Evolutionary conservation across 169 alveolate genomes (phyloP), one percentile per base, ranked within the genome.

Genomic region (Cryptosporidium ryanae): DNA sequence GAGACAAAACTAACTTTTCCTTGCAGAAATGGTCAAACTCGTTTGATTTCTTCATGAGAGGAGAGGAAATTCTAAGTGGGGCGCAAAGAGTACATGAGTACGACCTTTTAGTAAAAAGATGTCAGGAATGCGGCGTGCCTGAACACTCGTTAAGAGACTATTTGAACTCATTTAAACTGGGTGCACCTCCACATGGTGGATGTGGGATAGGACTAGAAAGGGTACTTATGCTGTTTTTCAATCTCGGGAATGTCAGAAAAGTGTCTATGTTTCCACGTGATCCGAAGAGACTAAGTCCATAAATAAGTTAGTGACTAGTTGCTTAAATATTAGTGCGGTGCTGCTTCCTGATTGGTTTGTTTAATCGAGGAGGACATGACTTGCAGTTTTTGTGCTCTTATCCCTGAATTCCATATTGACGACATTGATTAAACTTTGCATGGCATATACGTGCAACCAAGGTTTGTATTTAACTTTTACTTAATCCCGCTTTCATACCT

Each of bases 171-270:
- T 97, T 98, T 94, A 94, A 94, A 82, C 94, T 93, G 84, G 99
- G 99, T 31, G 98, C 99, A 17, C 96, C 94, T 34, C 99, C 99
- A 27, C 99, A 99, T 89, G 99, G 99, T 0, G 99, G 99, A 59
- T 96, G 98, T 65, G 99, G 99, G 27, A 96, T 98, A 76, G 99
- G 99, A 48, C 95, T 98, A 65, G 99, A 99, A 90, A 95, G 99
- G 68, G 99, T 99, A 38, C 98, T 97, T 31, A 98, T 98, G 99
- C 94, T 98, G 50, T 95, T 87, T 92, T 84, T 94, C 65, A 99
- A 99, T 25, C 93, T 98, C 27, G 96, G 96, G 87, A 98, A 98
- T 93, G 96, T 98, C 83, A 95, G 99, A 84, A 97, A 96, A 90
- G 94, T 98, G 38, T 97, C 99, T 25, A 92, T 98, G 93, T 98